Base-by-base conservation (phyloP, 2,329 filamentous ascomycete species). In the Alternaria triticimaculans region DNA sequence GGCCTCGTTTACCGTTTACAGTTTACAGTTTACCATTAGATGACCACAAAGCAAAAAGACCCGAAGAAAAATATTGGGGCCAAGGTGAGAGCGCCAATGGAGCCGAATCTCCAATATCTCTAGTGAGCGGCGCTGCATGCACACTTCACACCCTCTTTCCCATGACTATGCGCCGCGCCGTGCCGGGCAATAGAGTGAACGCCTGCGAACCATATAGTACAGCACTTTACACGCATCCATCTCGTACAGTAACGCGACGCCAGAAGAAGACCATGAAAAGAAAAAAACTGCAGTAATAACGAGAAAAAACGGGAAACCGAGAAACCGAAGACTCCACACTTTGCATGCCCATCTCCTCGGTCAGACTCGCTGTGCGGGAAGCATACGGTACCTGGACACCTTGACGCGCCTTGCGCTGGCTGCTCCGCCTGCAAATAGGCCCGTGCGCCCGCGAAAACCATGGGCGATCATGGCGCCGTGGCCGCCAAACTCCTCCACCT, bases 121-220 rank as follows among this genome's bases (percentile, higher is more conserved):
- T 51, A 33, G 28, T 51, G 18, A n/a, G 28, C 28, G n/a, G 28
- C 43, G 37, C n/a, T 41, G 37, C 37, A 18, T 45, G 43, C 28
- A 51, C 28, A 30, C 20, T 15, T 9, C 33, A 18, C 18, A 26
- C 8, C 46, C 26, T 21, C 25, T 21, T 41, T 14, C 11, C 20
- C 30, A 53, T 37, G 9, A 25, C 21, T 41, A 41, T 41, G 49
- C 49, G 28, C 49, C 49, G 49, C 49, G 49, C 49, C 49, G 30
- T 53, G 49, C 20, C 49, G 49, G 6, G 18, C 20, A 25, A 25
- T 21, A 33, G 18, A 21, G 49, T n/a, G 30, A 53, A 53, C 49
- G 49, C 49, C 49, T 51, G 28, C 49, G 28, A 51, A 51, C 49
- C 49, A 21, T 51, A 51, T 51, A 37, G 49, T 51, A 51, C 49